A percentile compares a stretch with the other conserved stretches of the same genome.
phyloP scores from a whole-genome alignment of 306 rosid species.

The Delonix regia region DNA sequence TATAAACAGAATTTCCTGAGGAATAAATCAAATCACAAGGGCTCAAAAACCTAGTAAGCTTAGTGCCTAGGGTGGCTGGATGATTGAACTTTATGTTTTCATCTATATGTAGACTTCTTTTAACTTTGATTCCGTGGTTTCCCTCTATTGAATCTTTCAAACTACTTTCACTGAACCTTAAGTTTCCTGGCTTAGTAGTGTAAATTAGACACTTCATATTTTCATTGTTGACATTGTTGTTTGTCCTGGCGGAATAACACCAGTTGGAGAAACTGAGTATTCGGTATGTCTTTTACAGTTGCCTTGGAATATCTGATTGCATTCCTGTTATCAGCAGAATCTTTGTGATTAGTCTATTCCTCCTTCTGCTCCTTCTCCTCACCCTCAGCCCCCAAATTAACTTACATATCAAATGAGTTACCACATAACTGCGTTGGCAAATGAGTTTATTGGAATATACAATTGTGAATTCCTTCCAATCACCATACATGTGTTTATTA shows the following conservation, averaged over 20 bases:
- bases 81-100: neutral
- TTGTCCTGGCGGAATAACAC: neutral
- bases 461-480: neutral
- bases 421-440: neutral
- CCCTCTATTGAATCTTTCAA: neutral
- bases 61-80: neutral
- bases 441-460: neutral
- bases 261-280: neutral
- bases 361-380: neutral
- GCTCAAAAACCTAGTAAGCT: neutral
- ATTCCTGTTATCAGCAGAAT: neutral
- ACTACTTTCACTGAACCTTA: neutral
- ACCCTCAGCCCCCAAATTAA: neutral
- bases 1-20: slow-evolving; percentile 1
- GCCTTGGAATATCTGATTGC: neutral
- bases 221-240: neutral
- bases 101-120: neutral
- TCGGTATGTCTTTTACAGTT: neutral
- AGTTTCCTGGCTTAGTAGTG: neutral
- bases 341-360: neutral
- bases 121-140: slow-evolving; percentile 1
- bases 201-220: neutral
- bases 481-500: neutral
- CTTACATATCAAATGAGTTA: neutral
- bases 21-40: neutral